Evolutionary conservation across 176 grass and related monocot genomes (phyloP).

Genomic region (Phragmites australis): DNA sequence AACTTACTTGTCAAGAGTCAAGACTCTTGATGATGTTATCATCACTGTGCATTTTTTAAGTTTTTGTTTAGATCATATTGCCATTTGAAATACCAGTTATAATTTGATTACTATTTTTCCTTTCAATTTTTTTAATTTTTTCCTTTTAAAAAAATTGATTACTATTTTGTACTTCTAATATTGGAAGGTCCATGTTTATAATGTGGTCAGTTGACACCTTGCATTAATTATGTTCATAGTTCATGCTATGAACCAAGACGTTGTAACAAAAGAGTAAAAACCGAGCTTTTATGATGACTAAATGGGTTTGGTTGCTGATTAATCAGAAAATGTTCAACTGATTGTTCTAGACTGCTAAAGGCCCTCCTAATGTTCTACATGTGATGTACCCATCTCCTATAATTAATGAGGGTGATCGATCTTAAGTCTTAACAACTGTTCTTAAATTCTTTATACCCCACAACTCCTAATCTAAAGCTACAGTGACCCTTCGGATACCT

Average conservation of each 20-base stretch:
- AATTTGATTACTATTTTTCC: background rate
- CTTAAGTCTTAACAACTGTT: background rate
- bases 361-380: background rate
- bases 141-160: background rate
- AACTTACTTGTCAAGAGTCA: background rate
- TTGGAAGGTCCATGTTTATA: conserved; percentile 8
- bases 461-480: background rate
- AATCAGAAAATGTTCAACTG: background rate
- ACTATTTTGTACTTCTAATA: background rate
- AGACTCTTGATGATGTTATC: background rate
- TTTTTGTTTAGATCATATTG: background rate
- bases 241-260: background rate
- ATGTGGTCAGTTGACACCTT: background rate
- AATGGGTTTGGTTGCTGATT: background rate
- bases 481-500: background rate
- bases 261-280: background rate
- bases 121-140: too few species aligned
- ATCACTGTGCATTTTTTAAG: background rate
- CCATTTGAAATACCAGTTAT: background rate
- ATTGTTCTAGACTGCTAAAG: background rate
- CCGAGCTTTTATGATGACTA: background rate
- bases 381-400: background rate
- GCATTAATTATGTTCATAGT: background rate
- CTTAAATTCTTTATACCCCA: background rate
- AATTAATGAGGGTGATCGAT: background rate